phyloP scores from a whole-genome alignment of 768 basidiomycete species.

The Collybiopsis confluens region DNA sequence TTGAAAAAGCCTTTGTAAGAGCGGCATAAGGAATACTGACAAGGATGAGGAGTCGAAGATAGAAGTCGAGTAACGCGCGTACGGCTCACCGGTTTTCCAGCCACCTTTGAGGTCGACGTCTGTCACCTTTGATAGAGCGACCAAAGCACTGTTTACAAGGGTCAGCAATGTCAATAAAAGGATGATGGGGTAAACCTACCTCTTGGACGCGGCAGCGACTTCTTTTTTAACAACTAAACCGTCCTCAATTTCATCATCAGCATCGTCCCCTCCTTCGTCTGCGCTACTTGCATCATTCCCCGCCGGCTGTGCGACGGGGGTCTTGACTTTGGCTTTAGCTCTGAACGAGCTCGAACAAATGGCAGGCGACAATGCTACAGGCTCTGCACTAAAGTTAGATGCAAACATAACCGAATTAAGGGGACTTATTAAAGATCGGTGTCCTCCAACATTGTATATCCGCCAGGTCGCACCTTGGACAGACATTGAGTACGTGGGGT shows the following conservation, averaged over 20 bases:
- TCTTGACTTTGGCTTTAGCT: slow-evolving; percentile 18
- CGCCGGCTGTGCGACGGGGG: slow-evolving; percentile 26
- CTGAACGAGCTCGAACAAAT: slow-evolving; percentile 4
- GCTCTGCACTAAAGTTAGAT: background rate
- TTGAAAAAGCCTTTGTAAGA: slow-evolving; percentile 78
- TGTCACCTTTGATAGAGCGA: slow-evolving; percentile 50
- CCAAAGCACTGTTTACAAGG: slow-evolving; percentile 51
- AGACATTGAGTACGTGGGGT: slow-evolving; percentile 14
- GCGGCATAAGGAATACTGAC: slow-evolving; percentile 91
- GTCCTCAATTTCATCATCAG: slow-evolving; percentile 36
- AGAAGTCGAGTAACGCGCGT: slow-evolving; percentile 26
- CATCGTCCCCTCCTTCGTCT: slow-evolving; percentile 36
- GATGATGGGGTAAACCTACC: slow-evolving; percentile 35
- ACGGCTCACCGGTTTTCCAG: slow-evolving; percentile 86
- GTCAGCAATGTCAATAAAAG: background rate
- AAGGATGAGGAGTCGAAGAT: background rate
- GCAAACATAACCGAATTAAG: no score
- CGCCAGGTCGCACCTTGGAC: slow-evolving; percentile 35
- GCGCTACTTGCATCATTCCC: slow-evolving; percentile 27
- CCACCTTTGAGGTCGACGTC: slow-evolving; percentile 78
- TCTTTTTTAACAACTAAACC: slow-evolving; percentile 33
- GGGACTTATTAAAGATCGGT: slow-evolving; percentile 56
- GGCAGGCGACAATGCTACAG: background rate
- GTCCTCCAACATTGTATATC: slow-evolving; percentile 56
- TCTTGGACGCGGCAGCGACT: slow-evolving; percentile 53